Base-by-base conservation (phyloP, 1,284 basidiomycete species). In the Stereum hirsutum region DNA sequence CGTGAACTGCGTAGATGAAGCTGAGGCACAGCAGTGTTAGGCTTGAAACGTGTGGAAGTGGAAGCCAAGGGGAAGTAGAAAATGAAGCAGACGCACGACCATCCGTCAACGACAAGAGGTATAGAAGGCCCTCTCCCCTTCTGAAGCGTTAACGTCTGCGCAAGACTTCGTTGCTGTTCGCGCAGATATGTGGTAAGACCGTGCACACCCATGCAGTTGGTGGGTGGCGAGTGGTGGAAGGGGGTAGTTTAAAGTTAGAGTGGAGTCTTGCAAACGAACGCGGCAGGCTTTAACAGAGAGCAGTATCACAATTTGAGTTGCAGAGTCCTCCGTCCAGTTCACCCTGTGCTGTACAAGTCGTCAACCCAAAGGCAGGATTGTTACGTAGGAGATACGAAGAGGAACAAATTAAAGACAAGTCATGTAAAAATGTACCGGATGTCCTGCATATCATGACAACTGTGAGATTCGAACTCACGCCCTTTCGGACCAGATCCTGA, bases 171-270 rank as follows among this genome's bases (percentile, higher is more conserved):
- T 39, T 75, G 70, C 55, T 89, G 77, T 58, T 89, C 87, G 49
- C 77, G 78, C 39, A 91, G 69, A 58, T 83, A 92, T 0, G 81
- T 82, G 20, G 85, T 78, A 32, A 92, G 72, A 27, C 89, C 88
- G 60, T 81, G 75, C 25, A 92, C 81, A 44, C 89, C 89, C 89
- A 92, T 91, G 15, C 1, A 10, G 10, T n/a, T 14, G 15, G 14
- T 17, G 10, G 3, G 33, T 35, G 33, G 28, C 8, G 28, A 30
- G 8, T 30, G 10, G n/a, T n/a, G 28, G n/a, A 8, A 8, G n/a
- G 8, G 8, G 10, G n/a, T 8, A 8, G 28, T 30, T 30, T 30
- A 8, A 30, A 30, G 28, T n/a, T n/a, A 8, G 8, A 30, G n/a
- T 8, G 28, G n/a, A 30, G 28, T 8, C 8, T 30, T 8, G 28